These are phyloP conservation scores for Pleoardoris graminearum DNA, from an alignment of 2,329 filamentous ascomycete species.

Conservation along the genomic window DNA sequence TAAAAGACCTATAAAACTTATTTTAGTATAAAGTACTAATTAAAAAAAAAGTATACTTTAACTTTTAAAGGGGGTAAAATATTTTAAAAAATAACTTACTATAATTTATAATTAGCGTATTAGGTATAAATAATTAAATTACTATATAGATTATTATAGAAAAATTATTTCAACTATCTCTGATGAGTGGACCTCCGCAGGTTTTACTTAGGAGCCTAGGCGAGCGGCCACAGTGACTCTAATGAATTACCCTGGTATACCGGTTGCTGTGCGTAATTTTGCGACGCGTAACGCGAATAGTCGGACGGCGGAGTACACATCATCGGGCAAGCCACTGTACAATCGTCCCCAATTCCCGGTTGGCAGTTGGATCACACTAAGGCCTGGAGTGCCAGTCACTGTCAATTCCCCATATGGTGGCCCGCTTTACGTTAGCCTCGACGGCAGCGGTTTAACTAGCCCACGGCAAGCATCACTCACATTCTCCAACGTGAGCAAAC, in stretches of 20 bases:
- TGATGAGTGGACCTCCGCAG: background rate
- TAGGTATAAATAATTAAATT: no score
- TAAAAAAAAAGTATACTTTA: no score
- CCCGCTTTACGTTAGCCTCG: background rate
- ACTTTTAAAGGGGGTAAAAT: no score
- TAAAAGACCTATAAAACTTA: no score
- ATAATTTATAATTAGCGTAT: no score
- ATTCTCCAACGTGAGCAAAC: slow-evolving; percentile 1
- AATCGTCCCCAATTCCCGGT: slow-evolving; percentile 1
- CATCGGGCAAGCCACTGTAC: background rate
- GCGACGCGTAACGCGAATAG: background rate
- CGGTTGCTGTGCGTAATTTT: background rate
- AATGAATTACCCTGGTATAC: background rate
- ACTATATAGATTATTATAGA: no score
- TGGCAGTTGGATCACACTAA: background rate
- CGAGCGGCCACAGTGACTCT: background rate
- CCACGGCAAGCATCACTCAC: background rate
- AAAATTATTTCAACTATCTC: background rate
- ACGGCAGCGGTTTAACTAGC: background rate
- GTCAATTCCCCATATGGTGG: slow-evolving; percentile 2
- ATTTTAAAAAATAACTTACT: no score
- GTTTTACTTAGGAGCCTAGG: background rate
- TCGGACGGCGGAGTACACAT: slow-evolving; percentile 1
- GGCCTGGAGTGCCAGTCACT: background rate
- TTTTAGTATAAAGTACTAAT: no score